Evolutionary conservation across 257 asterid species (phyloP).

Genomic region (Solanum dulcamara): DNA sequence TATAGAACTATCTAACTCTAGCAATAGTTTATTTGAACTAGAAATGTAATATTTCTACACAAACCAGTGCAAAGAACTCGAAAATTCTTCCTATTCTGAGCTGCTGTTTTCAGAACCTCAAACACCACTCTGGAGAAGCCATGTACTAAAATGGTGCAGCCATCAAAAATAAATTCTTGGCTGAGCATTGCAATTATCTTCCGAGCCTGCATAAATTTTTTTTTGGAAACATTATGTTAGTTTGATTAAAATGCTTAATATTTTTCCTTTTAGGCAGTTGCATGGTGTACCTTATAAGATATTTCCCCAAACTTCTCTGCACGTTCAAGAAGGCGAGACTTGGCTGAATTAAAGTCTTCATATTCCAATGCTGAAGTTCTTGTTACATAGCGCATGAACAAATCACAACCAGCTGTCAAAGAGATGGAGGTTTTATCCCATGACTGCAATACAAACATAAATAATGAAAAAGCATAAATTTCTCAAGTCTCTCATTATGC

Average conservation of each 20-base stretch:
- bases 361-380: conserved; percentile 87
- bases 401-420: conserved; percentile 86
- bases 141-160: conserved; percentile 91
- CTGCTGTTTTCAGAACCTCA: conserved; percentile 72
- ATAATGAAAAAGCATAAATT: neutral
- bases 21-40: neutral
- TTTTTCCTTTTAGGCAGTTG: neutral
- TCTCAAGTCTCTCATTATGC: neutral
- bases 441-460: conserved; percentile 32
- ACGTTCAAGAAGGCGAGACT: conserved; percentile 77
- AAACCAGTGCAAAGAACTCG: conserved; percentile 84
- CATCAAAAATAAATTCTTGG: conserved; percentile 85
- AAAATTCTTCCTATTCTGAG: conserved; percentile 54
- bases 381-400: conserved; percentile 85
- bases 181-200: conserved; percentile 74
- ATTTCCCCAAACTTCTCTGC: conserved; percentile 96
- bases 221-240: neutral
- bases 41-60: neutral
- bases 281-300: conserved; percentile 53
- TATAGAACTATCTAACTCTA: neutral
- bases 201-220: conserved; percentile 41
- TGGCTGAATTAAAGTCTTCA: conserved; percentile 79
- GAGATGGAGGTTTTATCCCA: conserved; percentile 98
- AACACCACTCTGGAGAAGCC: conserved; percentile 89
- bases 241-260: neutral